Conservation (phyloP, 2,329 filamentous ascomycete genomes). For the Ceratocystis albifundus region DNA sequence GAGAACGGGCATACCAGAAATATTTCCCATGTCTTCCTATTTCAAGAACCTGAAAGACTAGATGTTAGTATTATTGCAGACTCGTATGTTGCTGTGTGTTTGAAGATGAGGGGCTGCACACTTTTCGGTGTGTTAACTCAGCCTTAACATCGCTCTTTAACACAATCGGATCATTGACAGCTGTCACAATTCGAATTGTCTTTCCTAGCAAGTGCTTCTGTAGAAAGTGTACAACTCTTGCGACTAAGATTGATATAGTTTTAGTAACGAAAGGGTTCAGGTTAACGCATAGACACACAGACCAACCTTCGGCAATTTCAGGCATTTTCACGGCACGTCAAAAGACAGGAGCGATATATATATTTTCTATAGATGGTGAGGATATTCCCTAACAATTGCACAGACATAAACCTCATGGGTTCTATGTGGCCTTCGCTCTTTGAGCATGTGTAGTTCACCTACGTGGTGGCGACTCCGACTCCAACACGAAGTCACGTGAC, state of each 20-base stretch:
- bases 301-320: constrained; percentile 49
- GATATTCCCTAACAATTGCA: too few relatives aligned
- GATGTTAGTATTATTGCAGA: not conserved
- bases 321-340: constrained; percentile 36
- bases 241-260: constrained; percentile 41
- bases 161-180: constrained; percentile 69
- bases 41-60: constrained; percentile 42
- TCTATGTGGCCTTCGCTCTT: too few relatives aligned
- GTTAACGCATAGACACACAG: not conserved
- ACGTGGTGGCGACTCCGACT: not conserved
- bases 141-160: constrained; percentile 80
- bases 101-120: not conserved
- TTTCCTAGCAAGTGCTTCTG: constrained; percentile 74
- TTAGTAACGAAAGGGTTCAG: constrained; percentile 12
- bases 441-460: not conserved
- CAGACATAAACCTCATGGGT: too few relatives aligned
- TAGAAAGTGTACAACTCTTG: constrained; percentile 76
- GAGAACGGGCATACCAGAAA: constrained; percentile 52
- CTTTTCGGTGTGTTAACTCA: constrained; percentile 27
- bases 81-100: not conserved
- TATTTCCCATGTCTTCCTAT: constrained; percentile 91
- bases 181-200: constrained; percentile 56
- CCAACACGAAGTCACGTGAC: constrained; percentile 29
- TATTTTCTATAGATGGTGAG: too few relatives aligned
- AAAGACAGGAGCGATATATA: too few relatives aligned